Evolutionary conservation across 2,329 filamentous ascomycete species (phyloP).

Genomic region (Sarocladiaceae sp.): DNA sequence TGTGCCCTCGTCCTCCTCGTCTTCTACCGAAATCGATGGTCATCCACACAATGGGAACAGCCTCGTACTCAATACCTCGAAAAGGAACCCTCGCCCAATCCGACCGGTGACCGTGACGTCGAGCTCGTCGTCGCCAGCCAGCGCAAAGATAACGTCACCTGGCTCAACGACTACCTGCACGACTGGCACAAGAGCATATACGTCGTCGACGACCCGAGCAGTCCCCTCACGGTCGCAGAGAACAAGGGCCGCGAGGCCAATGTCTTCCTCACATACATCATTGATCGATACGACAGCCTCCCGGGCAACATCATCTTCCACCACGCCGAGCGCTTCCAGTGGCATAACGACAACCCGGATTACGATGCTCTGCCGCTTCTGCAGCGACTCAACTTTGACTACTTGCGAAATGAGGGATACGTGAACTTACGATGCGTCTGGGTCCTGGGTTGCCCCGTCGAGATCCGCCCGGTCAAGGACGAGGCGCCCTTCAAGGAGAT

Average conservation of each 20-base stretch:
- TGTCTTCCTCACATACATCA: slow-evolving; percentile 44
- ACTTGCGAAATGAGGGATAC: slow-evolving; percentile 49
- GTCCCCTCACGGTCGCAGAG: slow-evolving; percentile 38
- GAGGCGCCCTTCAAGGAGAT: slow-evolving; percentile 26
- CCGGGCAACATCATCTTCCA: slow-evolving; percentile 40
- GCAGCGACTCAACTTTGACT: slow-evolving; percentile 38
- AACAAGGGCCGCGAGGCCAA: slow-evolving; percentile 49
- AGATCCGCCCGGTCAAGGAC: slow-evolving; percentile 36
- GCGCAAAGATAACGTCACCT: slow-evolving; percentile 28
- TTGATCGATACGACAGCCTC: slow-evolving; percentile 40
- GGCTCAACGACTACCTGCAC: slow-evolving; percentile 34
- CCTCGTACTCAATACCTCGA: no score
- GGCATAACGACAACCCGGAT: slow-evolving; percentile 48
- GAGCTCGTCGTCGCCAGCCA: slow-evolving; percentile 28
- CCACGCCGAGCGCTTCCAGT: slow-evolving; percentile 41
- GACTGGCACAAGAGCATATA: slow-evolving; percentile 49
- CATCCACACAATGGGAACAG: neutral
- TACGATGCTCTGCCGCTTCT: slow-evolving; percentile 49
- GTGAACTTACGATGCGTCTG: slow-evolving; percentile 55
- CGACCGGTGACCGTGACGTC: slow-evolving; percentile 21
- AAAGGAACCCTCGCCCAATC: no score
- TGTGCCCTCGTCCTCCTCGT: slow-evolving; percentile 14
- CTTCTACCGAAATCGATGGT: neutral
- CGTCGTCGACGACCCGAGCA: slow-evolving; percentile 42
- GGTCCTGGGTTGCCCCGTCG: slow-evolving; percentile 48